A percentile compares a stretch with the other conserved stretches of the same genome.
phyloP scores from a whole-genome alignment of 495 filamentous ascomycete species.

The Immersiella caudata region DNA sequence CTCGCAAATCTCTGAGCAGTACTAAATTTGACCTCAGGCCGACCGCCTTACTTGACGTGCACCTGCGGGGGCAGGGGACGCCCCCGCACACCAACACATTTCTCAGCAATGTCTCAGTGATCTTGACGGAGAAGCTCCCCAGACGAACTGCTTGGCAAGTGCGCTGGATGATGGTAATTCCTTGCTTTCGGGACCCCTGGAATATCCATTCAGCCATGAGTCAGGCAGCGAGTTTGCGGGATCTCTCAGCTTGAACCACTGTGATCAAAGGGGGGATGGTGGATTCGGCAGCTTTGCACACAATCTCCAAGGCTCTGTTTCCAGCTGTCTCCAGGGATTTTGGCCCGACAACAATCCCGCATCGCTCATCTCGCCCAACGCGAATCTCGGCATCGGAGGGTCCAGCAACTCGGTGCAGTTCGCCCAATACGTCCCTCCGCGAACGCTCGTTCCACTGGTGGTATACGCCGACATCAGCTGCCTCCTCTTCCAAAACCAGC shows the following conservation, averaged over 20 bases:
- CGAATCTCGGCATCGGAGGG: neutral
- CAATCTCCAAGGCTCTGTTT: neutral
- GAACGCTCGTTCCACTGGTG: too few relatives aligned
- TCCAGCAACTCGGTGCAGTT: too few relatives aligned
- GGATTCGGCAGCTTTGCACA: neutral
- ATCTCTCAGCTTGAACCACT: conserved; percentile 1
- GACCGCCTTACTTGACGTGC: neutral
- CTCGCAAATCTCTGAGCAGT: neutral
- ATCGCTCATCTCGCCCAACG: neutral
- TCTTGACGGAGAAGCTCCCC: conserved; percentile 1
- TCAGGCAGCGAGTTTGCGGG: neutral
- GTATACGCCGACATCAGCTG: too few relatives aligned
- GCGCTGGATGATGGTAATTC: neutral
- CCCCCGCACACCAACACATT: neutral
- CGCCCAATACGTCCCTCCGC: too few relatives aligned
- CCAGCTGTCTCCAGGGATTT: neutral
- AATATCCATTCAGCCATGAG: neutral
- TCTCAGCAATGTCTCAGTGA: neutral
- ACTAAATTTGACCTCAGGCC: neutral
- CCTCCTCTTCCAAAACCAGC: too few relatives aligned
- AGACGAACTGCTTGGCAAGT: neutral
- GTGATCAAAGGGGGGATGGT: neutral
- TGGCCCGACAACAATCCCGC: neutral
- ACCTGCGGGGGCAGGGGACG: neutral
- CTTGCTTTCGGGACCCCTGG: neutral